These are phyloP conservation scores for Vararia minispora DNA, from an alignment of 768 basidiomycete species.

Conservation along the genomic window DNA sequence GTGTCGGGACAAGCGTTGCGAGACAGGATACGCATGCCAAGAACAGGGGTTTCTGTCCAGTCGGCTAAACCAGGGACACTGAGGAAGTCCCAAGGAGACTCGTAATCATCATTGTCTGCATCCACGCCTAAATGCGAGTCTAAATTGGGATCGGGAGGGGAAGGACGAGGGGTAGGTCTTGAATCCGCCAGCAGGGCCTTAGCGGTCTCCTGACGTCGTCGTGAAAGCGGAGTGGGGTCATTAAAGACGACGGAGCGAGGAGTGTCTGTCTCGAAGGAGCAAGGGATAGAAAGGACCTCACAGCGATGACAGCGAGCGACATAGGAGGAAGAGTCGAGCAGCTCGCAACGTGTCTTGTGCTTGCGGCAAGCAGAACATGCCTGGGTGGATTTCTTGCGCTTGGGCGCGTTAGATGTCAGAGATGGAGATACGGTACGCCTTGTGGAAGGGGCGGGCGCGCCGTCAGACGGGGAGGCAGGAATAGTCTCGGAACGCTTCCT, in stretches of 20 bases:
- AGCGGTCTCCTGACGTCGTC: not conserved
- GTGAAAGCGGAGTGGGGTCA: constrained; percentile 7
- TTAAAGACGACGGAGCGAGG: constrained; percentile 15
- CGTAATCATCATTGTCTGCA: too few relatives aligned
- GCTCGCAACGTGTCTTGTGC: constrained; percentile 39
- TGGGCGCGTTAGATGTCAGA: too few relatives aligned
- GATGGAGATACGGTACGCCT: too few relatives aligned
- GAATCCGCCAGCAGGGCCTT: not conserved
- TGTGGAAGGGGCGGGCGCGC: not conserved
- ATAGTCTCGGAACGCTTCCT: constrained; percentile 8
- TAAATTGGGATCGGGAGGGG: too few relatives aligned
- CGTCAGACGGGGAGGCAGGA: constrained; percentile 1
- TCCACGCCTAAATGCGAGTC: too few relatives aligned
- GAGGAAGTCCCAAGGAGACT: constrained; percentile 28
- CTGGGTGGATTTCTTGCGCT: constrained; percentile 12
- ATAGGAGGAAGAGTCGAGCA: constrained; percentile 27
- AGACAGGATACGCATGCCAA: constrained; percentile 32
- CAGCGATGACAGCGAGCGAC: constrained; percentile 35
- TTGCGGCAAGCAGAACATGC: constrained; percentile 36
- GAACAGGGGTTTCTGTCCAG: constrained; percentile 34
- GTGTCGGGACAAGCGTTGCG: constrained; percentile 17
- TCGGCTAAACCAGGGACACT: constrained; percentile 28
- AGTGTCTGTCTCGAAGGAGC: constrained; percentile 33
- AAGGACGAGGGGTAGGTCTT: not conserved
- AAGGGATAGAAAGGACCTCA: constrained; percentile 33